Evolutionary conservation across 768 basidiomycete genomes (phyloP), one percentile per base, ranked within the genome.

Genomic region (Pholiota microspora): DNA sequence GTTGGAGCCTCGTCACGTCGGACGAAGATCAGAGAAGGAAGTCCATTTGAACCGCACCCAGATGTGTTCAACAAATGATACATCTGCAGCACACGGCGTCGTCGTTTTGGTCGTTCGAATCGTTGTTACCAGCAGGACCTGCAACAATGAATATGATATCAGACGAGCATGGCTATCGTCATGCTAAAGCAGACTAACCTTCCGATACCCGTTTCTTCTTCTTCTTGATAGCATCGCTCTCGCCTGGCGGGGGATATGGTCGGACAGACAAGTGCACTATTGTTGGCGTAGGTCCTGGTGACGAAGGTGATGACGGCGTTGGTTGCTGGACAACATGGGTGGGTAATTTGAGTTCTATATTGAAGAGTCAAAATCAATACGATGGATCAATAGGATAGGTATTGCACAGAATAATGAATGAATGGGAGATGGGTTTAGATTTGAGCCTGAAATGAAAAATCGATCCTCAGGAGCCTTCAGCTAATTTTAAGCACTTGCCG

Each of bases 261-360:
- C 89, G 78, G 50, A 92, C 80, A 27, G 87, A 88, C 32, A 92
- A 75, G 63, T 92, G 89, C 28, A 91, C 83, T 32, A 92, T 89
- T 0, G 88, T 90, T 1, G 84, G 75, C 48, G 25, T 73, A 34
- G 59, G 76, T n/a, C 56, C 64, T 32, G 62, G 55, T 36, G 53
- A 50, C 31, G 58, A 51, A 56, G 64, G 47, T 54, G 63, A 49
- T 16, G 58, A 56, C 15, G 63, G 44, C 0, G 73, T 59, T 42
- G 21, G 16, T 38, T 65, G 64, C 48, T 64, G 60, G 7, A 67
- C 70, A 47, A 68, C 75, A 69, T 67, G 67, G 54, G 68, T 71
- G 45, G 74, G 72, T 42, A 77, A 69, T 56, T 72, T 76, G 24
- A 77, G 69, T 56, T 73, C 77, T 76, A 59, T 54, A 42, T 51